phyloP scores from a whole-genome alignment of 2,329 filamentous ascomycete genomes.

The Colletotrichum lini region DNA sequence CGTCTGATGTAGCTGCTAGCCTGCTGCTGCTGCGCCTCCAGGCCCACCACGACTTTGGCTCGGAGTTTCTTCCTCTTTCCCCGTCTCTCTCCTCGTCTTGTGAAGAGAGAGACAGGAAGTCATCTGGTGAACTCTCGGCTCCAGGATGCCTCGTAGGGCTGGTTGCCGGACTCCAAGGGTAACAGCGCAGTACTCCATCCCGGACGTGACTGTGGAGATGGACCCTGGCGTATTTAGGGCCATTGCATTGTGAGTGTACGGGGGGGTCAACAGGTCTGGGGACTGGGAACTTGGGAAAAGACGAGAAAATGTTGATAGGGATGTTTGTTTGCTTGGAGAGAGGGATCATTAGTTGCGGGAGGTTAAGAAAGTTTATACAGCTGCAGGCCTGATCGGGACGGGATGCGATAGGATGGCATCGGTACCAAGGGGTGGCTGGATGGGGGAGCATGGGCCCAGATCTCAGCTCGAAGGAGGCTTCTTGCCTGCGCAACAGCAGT shows the following conservation, averaged over 20 bases:
- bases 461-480: background rate
- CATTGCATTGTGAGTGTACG: background rate
- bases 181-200: background rate
- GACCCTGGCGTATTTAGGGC: background rate
- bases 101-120: background rate
- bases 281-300: background rate
- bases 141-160: background rate
- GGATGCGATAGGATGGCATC: background rate
- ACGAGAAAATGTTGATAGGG: background rate
- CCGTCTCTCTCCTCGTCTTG: background rate
- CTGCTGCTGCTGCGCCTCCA: background rate
- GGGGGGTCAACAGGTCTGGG: background rate
- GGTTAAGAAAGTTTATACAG: constrained; percentile 17
- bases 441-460: background rate
- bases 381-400: background rate
- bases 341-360: constrained; percentile 14
- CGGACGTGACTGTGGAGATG: background rate
- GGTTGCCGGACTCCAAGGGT: background rate
- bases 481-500: background rate
- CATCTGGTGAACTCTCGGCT: background rate
- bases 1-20: background rate
- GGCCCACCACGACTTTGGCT: background rate
- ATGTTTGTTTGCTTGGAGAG: too few species aligned
- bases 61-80: background rate
- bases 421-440: too few species aligned